Evolutionary conservation across 805 yeast genomes (phyloP), one percentile per base, ranked within the genome.

Genomic region (Cyberlindnera sargentensis): DNA sequence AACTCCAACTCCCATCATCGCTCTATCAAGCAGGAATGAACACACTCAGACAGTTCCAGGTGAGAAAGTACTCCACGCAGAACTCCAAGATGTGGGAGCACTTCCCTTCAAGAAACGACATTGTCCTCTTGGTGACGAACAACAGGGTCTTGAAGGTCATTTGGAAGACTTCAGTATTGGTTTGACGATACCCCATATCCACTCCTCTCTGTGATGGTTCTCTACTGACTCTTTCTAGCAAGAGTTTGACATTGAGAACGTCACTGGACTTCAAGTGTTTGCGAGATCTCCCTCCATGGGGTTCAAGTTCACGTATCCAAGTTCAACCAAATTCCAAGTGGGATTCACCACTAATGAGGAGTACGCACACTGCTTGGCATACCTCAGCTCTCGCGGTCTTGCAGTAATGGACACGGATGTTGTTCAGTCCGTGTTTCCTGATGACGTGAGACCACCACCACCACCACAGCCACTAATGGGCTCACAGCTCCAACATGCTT

Each of bases 221-320:
- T 15, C 20, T 15, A 15, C 20, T 15, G 20, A 15, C 20, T 15
- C 20, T 15, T 15, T 15, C 20, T 15, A 52, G 57, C 51, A 45
- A 30, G 50, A 48, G 35, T 39, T 53, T 8, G 31, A 27, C 27
- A 9, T 28, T 10, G 20, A 11, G 10, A 15, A 11, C 3, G 33
- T 37, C 8, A 25, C 36, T 5, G 44, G 34, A 4, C 24, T 39
- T 9, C 34, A 44, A 3, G 42, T 48, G 3, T 56, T 46, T 41
- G 42, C 50, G 40, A 55, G 53, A 34, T n/a, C 36, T 2, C 58
- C 61, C 0, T 50, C 61, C 1, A 44, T 56, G 9, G 58, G 60
- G 3, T 50, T 57, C 44, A 56, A 47, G 32, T 43, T 41, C 33
- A 36, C 23, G 8, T 28, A 31, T 38, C n/a, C 9, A 10, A 23